Evolutionary conservation across 805 yeast genomes (phyloP), one percentile per base, ranked within the genome.

Genomic region (Yarrowia sp.): DNA sequence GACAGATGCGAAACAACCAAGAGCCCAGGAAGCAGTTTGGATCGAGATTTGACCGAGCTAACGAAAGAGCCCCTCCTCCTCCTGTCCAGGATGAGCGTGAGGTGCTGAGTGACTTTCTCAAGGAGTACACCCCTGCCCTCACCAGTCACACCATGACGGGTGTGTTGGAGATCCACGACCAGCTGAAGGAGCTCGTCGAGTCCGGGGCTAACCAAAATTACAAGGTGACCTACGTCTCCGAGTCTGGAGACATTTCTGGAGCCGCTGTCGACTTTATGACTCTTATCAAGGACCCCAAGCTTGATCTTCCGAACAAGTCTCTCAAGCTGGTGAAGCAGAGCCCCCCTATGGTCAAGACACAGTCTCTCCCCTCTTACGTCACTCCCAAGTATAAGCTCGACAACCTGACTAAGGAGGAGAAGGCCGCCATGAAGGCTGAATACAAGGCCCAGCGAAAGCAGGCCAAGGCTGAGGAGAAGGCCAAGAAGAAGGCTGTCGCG

Each of bases 361-460:
- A 43, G 41, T 59, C 65, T 4, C 35, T 59, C 12, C 65, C 65
- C 14, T 59, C 65, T 3, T 59, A 45, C 42, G 22, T 59, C 2
- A 59, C 65, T 5, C 65, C 65, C 42, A 43, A 59, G 52, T 59
- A 59, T 35, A 9, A 59, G 52, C 42, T 59, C 19, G 52, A 59
- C 42, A 59, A 36, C n/a, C 50, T 59, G 35, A 59, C 52, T 19
- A 59, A 59, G 52, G 65, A 59, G 35, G 52, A 59, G 19, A 43
- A 43, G 52, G 52, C 50, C 2, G 52, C 65, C 32, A 16, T 43
- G 65, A 59, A 59, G 52, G 52, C 50, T 3, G 65, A 43, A 3
- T 59, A 59, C 43, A 59, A 59, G 65, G 65, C 65, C 9, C 65
- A 45, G 52, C 65, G 65, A 16, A 59, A 59, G 42, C 35, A 11